Percentiles rank a stretch among this genome's conserved stretches.
Evolutionary conservation across 352 stramenopile genomes (phyloP).

Genomic region (Globisporangium sylvaticum): DNA sequence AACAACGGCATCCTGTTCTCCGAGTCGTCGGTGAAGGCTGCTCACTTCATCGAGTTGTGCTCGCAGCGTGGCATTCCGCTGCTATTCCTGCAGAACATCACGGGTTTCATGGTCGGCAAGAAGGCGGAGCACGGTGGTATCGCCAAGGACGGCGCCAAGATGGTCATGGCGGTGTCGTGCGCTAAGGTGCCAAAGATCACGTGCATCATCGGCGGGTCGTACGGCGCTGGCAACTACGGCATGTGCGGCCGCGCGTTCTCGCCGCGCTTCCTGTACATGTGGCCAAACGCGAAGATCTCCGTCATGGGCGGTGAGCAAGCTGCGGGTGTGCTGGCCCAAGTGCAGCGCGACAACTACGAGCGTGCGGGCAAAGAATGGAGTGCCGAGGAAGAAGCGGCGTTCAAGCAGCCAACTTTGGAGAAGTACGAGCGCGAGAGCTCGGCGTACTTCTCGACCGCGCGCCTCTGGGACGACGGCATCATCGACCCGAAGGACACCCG

Average conservation of each 20-base stretch:
- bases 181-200: constrained; percentile 94
- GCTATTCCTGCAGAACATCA: constrained; percentile 91
- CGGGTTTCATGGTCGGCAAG: background rate
- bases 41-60: constrained; percentile 98
- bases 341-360: constrained; percentile 90
- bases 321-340: constrained; percentile 93
- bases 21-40: constrained; percentile 90
- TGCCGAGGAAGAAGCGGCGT: constrained; percentile 83
- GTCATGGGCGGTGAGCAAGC: constrained; percentile 98
- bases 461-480: constrained; percentile 98
- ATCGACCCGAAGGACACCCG: constrained; percentile 95
- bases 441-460: constrained; percentile 93
- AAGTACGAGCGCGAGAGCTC: constrained; percentile 92
- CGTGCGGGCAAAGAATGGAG: constrained; percentile 62
- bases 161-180: constrained; percentile 94
- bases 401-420: constrained; percentile 94
- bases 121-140: background rate
- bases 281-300: constrained; percentile 94
- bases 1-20: constrained; percentile 98
- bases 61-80: constrained; percentile 94
- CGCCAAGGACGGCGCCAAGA: constrained; percentile 95
- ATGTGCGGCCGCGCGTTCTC: constrained; percentile 90
- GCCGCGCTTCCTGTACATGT: constrained; percentile 98
- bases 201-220: constrained; percentile 95
- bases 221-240: constrained; percentile 79